Percentiles rank a stretch among this genome's conserved stretches.
Conservation (phyloP, 768 basidiomycete species). For the Crucibulum laeve region DNA sequence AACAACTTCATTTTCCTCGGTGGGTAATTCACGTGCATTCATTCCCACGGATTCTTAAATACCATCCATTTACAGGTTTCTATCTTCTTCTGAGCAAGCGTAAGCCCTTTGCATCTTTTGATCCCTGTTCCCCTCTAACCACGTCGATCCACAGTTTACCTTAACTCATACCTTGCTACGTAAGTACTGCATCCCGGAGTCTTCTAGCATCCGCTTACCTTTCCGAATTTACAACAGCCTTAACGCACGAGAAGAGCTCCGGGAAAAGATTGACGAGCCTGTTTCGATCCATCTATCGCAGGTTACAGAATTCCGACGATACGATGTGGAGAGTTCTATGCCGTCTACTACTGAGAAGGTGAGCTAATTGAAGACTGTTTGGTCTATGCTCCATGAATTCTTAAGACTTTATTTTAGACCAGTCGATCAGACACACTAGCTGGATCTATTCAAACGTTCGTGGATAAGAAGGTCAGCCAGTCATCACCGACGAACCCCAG, state of each 20-base stretch:
- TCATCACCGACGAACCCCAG: no score
- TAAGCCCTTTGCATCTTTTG: constrained; percentile 18
- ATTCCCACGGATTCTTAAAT: not conserved
- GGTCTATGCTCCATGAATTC: no score
- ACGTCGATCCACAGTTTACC: constrained; percentile 42
- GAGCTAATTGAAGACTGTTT: no score
- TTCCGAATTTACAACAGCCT: constrained; percentile 20
- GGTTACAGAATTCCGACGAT: constrained; percentile 17
- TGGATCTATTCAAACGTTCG: no score
- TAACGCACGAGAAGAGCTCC: constrained; percentile 40
- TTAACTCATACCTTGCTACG: constrained; percentile 53
- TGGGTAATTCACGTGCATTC: constrained; percentile 12
- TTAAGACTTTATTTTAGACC: no score
- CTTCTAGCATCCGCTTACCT: not conserved
- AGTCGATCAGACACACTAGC: no score
- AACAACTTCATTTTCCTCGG: constrained; percentile 50
- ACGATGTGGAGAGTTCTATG: constrained; percentile 9
- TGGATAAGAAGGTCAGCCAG: no score
- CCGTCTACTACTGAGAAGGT: constrained; percentile 16
- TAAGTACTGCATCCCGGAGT: constrained; percentile 9
- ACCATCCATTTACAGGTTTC: constrained; percentile 23
- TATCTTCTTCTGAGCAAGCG: constrained; percentile 51
- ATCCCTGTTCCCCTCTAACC: not conserved
- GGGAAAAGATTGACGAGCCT: constrained; percentile 25
- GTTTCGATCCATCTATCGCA: constrained; percentile 41